phyloP scores from a whole-genome alignment of 352 stramenopile species.

The Globisporangium nodosum region DNA sequence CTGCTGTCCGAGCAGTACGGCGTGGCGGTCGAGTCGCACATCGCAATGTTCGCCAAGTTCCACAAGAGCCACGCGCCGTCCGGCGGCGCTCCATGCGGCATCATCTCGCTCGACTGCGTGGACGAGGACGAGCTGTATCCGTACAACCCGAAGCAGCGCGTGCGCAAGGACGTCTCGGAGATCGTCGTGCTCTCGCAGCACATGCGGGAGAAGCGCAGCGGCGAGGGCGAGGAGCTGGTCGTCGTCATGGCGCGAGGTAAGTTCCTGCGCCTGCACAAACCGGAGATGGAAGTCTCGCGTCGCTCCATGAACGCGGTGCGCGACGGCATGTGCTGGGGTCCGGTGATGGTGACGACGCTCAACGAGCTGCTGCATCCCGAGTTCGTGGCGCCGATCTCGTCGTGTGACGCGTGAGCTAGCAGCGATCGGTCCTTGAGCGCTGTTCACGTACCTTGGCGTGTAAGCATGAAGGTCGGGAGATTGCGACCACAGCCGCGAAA shows the following conservation, averaged over 20 bases:
- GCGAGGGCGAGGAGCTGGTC: slow-evolving; percentile 4
- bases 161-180: slow-evolving; percentile 28
- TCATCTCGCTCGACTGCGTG: slow-evolving; percentile 31
- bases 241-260: slow-evolving; percentile 13
- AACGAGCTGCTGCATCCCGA: slow-evolving; percentile 8
- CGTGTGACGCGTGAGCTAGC: background rate
- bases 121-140: slow-evolving; percentile 48
- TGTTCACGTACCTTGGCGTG: too few relatives aligned
- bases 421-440: too few relatives aligned
- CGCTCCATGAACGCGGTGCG: slow-evolving; percentile 2
- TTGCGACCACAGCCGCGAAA: background rate
- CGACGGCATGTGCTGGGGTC: slow-evolving; percentile 3
- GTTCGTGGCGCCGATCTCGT: slow-evolving; percentile 1
- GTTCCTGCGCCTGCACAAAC: slow-evolving; percentile 10
- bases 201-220: slow-evolving; percentile 3
- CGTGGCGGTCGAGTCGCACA: slow-evolving; percentile 32
- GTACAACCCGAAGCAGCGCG: slow-evolving; percentile 21
- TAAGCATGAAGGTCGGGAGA: too few relatives aligned
- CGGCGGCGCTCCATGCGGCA: slow-evolving; percentile 3
- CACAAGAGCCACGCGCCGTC: background rate
- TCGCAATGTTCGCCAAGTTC: slow-evolving; percentile 25
- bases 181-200: slow-evolving; percentile 8
- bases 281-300: slow-evolving; percentile 3
- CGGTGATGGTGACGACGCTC: slow-evolving; percentile 4
- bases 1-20: slow-evolving; percentile 18